Evolutionary conservation across 129 eudicot genomes (phyloP).

Genomic region (Lactuca sativa): DNA sequence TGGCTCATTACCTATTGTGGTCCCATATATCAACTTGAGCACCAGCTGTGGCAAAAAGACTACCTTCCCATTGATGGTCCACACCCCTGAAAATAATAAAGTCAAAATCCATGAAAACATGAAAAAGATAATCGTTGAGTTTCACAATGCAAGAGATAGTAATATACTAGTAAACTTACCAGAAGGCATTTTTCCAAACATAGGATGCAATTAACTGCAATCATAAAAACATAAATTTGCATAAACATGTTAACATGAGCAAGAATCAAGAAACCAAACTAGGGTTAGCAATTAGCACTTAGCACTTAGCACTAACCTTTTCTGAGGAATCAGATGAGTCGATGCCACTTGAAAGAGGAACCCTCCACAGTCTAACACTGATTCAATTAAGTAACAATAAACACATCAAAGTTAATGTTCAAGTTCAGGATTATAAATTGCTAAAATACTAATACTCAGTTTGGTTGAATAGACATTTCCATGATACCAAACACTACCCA

Average conservation of each 20-base stretch:
- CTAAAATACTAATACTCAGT: background rate
- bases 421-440: background rate
- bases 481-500: background rate
- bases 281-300: background rate
- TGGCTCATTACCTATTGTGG: slow-evolving; percentile 67
- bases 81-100: slow-evolving; percentile 53
- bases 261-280: slow-evolving; percentile 6
- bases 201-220: slow-evolving; percentile 74
- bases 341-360: slow-evolving; percentile 58
- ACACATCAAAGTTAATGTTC: background rate
- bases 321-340: slow-evolving; percentile 39
- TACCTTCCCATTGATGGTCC: slow-evolving; percentile 92
- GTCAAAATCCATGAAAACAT: background rate
- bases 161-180: slow-evolving; percentile 37
- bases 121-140: background rate
- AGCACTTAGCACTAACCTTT: slow-evolving; percentile 41
- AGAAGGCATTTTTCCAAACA: slow-evolving; percentile 70
- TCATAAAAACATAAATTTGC: slow-evolving; percentile 21
- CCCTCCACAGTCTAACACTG: slow-evolving; percentile 95
- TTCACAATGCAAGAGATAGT: too few species aligned
- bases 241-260: slow-evolving; percentile 14
- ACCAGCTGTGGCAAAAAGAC: slow-evolving; percentile 90
- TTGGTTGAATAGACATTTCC: background rate
- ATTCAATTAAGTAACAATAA: slow-evolving; percentile 13
- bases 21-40: slow-evolving; percentile 97